Evolutionary conservation across 2,329 filamentous ascomycete species (phyloP).

Genomic region (Ceratocystis diversiconidia): DNA sequence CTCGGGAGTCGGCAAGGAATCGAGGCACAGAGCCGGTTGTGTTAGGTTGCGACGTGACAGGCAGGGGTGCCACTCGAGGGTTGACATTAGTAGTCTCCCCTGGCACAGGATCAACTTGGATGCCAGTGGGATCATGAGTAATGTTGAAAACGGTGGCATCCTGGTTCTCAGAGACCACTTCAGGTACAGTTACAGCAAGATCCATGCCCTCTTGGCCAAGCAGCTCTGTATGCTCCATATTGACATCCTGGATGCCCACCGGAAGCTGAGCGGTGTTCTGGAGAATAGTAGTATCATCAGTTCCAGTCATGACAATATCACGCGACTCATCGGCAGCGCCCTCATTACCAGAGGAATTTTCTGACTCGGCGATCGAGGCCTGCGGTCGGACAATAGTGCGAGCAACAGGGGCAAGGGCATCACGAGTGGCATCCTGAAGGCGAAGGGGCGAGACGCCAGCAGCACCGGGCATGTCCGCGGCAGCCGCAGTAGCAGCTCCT

Average conservation of each 20-base stretch:
- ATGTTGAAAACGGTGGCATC: slow-evolving; percentile 89
- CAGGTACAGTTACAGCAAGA: slow-evolving; percentile 59
- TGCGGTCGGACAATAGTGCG: slow-evolving; percentile 36
- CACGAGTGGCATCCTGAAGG: not conserved
- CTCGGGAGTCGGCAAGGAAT: slow-evolving; percentile 53
- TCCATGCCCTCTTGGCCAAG: slow-evolving; percentile 34
- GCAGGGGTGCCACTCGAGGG: slow-evolving; percentile 14
- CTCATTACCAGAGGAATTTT: slow-evolving; percentile 76
- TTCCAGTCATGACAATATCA: slow-evolving; percentile 64
- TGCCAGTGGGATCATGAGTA: slow-evolving; percentile 71
- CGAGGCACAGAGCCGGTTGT: slow-evolving; percentile 57
- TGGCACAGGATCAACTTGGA: slow-evolving; percentile 60
- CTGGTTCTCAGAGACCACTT: slow-evolving; percentile 69
- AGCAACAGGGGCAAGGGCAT: slow-evolving; percentile 28
- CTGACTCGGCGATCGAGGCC: slow-evolving; percentile 48
- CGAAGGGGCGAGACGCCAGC: not conserved
- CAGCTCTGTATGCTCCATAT: slow-evolving; percentile 59
- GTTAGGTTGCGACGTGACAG: slow-evolving; percentile 14
- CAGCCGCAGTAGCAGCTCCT: slow-evolving; percentile 77
- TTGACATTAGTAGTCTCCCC: slow-evolving; percentile 52
- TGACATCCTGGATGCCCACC: slow-evolving; percentile 72
- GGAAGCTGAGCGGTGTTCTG: slow-evolving; percentile 47
- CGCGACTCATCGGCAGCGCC: slow-evolving; percentile 63
- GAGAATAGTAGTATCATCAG: slow-evolving; percentile 39
- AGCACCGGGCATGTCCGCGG: slow-evolving; percentile 38